phyloP scores from a whole-genome alignment of 768 basidiomycete species.

The Dioszegia crocea region DNA sequence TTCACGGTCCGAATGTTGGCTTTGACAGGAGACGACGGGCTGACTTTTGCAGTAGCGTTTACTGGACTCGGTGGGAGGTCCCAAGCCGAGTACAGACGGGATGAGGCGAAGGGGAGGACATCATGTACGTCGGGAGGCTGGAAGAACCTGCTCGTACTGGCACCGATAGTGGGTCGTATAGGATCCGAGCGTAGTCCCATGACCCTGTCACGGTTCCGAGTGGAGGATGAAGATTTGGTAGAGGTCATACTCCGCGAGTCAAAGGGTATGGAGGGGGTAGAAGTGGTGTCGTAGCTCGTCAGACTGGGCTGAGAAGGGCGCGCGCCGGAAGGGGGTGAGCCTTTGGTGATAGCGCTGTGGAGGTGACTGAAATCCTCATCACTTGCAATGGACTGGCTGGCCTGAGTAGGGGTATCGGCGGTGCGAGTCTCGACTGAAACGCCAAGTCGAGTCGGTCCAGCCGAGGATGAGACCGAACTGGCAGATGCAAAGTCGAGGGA shows the following conservation, averaged over 20 bases:
- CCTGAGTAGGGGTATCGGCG: too few relatives aligned
- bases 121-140: slow-evolving; percentile 11
- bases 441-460: too few relatives aligned
- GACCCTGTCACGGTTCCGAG: slow-evolving; percentile 19
- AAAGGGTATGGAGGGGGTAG: background rate
- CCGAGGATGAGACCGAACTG: too few relatives aligned
- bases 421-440: background rate
- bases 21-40: background rate
- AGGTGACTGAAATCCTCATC: too few relatives aligned
- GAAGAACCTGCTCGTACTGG: slow-evolving; percentile 1
- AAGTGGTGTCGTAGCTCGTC: background rate
- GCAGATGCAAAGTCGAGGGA: too few relatives aligned
- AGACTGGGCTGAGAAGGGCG: background rate
- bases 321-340: background rate
- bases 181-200: slow-evolving; percentile 18
- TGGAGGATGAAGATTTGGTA: slow-evolving; percentile 13
- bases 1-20: background rate
- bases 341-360: too few relatives aligned
- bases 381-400: too few relatives aligned
- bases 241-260: slow-evolving; percentile 12
- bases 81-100: slow-evolving; percentile 13
- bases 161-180: background rate
- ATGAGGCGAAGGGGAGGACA: slow-evolving; percentile 14
- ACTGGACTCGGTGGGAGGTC: background rate
- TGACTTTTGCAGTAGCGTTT: background rate